Base-by-base conservation (phyloP, 2,329 filamentous ascomycete species). In the Fusarium foetens region DNA sequence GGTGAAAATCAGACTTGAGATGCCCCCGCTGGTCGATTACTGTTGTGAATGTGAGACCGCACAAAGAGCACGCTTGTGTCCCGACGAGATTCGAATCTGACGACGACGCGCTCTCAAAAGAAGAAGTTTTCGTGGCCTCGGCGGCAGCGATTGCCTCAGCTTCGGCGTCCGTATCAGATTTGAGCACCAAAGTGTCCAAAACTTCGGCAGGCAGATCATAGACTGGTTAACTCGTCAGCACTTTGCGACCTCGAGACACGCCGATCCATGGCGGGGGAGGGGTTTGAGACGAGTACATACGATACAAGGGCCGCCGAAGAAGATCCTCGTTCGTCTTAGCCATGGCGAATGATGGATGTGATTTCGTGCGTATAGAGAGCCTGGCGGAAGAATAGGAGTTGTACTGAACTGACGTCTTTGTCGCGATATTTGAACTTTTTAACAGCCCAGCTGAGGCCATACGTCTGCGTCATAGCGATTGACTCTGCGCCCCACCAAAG, bases 1-100 rank as follows among this genome's bases (percentile, higher is more conserved):
- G 89, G 81, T 99, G 96, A 53, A 97, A 86, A 78, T 99, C 96
- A 14, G 95, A 97, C 76, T 93, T 93, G 64, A 94, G 90, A 82
- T 99, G 96, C 66, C 90, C 88, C 68, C 94, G 89, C 79, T 98
- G 95, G 69, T 98, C 95, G 68, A 90, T 86, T 12, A 97, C 87
- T 14, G 87, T 91, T 36, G 86, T 78, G 76, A 97, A 97, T 9
- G 87, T 85, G 41, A 94, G 86, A 42, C 87, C 86, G 82, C 96
- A 99, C 8, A 98, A 86, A 2, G 91, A 90, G 80, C 96, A 99
- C 19, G 94, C 89, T 65, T 93, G 94, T 10, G 93, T 88, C 14
- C 90, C 89, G 41, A 88, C 86, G 66, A 86, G 76, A 73, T 83
- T 82, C 77, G 83, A 81, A 71, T 79, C 71, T 19, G 77, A 73